phyloP scores from a whole-genome alignment of 805 yeast genomes.

The Schwanniomyces pseudopolymorphus region DNA sequence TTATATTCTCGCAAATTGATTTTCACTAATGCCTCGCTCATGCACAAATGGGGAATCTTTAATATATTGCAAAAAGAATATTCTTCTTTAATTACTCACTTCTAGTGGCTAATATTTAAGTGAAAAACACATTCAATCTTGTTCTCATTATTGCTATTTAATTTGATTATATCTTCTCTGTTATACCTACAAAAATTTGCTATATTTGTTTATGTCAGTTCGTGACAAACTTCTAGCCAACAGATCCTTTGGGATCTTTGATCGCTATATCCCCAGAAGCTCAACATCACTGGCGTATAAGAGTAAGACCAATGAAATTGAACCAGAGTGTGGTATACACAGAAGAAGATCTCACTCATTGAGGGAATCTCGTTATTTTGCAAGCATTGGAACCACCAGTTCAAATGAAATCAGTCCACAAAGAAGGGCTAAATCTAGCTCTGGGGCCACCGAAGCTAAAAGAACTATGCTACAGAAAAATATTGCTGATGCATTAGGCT shows the following conservation, averaged over 20 bases:
- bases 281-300: not conserved
- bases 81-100: not conserved
- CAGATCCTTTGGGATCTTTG: not conserved
- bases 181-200: not conserved
- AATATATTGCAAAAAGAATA: not conserved
- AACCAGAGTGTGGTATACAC: not conserved
- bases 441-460: not conserved
- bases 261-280: not conserved
- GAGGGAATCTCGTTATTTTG: not conserved
- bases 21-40: not conserved
- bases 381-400: not conserved
- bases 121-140: not conserved
- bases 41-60: not conserved
- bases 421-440: not conserved
- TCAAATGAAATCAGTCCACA: not conserved
- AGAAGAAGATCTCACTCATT: not conserved
- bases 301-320: not conserved
- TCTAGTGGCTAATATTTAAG: not conserved
- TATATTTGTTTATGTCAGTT: not conserved
- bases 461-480: slow-evolving; percentile 26
- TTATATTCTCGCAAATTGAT: not conserved
- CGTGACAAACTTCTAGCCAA: not conserved
- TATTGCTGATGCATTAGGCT: slow-evolving; percentile 53
- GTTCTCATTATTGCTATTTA: not conserved
- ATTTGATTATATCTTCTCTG: not conserved